These are phyloP conservation scores for Phylloporus sp. DNA, from an alignment of 1,284 basidiomycete genomes.

Conservation along the genomic window DNA sequence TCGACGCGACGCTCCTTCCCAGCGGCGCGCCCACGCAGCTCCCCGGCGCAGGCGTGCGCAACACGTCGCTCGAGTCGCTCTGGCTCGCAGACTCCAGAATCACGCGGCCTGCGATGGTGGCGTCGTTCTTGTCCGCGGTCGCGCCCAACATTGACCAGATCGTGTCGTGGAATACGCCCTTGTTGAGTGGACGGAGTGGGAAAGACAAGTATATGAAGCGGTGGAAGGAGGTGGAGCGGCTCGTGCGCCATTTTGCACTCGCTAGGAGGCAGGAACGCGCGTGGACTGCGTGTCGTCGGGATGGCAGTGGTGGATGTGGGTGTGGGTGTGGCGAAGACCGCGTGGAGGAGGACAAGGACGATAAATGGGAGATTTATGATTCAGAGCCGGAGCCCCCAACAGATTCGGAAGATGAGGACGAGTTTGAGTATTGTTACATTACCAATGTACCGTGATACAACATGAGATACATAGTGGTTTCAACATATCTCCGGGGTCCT, in stretches of 20 bases:
- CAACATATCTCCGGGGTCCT: neutral
- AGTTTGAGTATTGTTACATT: slow-evolving; percentile 37
- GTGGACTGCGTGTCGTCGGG: slow-evolving; percentile 12
- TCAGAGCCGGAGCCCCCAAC: slow-evolving; percentile 34
- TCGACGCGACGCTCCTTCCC: slow-evolving; percentile 37
- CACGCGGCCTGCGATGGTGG: slow-evolving; percentile 35
- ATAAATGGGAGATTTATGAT: slow-evolving; percentile 24
- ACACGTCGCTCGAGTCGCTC: slow-evolving; percentile 34
- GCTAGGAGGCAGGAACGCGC: slow-evolving; percentile 33
- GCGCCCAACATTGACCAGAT: slow-evolving; percentile 39
- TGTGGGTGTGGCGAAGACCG: neutral
- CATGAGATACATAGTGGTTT: neutral
- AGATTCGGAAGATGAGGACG: slow-evolving; percentile 37
- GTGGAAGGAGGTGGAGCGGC: slow-evolving; percentile 37
- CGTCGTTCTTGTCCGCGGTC: slow-evolving; percentile 36
- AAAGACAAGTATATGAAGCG: slow-evolving; percentile 31
- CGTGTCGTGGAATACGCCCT: slow-evolving; percentile 38
- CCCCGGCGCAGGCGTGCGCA: slow-evolving; percentile 33
- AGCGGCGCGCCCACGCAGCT: slow-evolving; percentile 1
- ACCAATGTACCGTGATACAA: neutral
- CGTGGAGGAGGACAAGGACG: slow-evolving; percentile 12
- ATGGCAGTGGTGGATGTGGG: neutral
- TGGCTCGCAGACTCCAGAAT: slow-evolving; percentile 40
- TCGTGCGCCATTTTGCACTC: slow-evolving; percentile 33
- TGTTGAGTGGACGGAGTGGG: slow-evolving; percentile 31